Conservation (phyloP, 2,329 filamentous ascomycete species). For the Elsinoe batatas region DNA sequence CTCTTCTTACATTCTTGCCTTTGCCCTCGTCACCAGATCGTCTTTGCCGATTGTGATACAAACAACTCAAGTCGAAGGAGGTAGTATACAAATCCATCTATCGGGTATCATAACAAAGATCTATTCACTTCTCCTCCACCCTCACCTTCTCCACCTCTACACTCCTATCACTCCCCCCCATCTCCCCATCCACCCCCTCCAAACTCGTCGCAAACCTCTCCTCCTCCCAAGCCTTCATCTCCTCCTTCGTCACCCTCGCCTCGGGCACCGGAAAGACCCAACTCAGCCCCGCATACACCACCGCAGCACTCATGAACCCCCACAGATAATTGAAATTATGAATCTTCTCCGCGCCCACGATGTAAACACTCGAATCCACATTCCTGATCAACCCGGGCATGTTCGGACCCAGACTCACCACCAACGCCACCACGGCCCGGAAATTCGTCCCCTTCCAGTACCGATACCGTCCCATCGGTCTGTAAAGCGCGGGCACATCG, state of each 20-base stretch:
- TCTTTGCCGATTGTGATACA: too few species aligned
- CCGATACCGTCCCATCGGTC: conserved; percentile 39
- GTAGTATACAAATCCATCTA: neutral
- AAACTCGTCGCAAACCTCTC: neutral
- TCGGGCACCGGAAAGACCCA: neutral
- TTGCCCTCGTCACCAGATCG: too few species aligned
- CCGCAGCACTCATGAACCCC: conserved; percentile 46
- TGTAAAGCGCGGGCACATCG: conserved; percentile 38
- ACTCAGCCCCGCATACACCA: conserved; percentile 44
- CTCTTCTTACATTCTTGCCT: too few species aligned
- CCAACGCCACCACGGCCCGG: conserved; percentile 48
- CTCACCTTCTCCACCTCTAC: neutral
- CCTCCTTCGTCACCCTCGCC: neutral
- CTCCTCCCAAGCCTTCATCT: neutral
- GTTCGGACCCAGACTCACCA: conserved; percentile 48
- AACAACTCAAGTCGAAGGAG: too few species aligned
- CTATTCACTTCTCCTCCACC: neutral
- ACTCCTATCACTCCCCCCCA: neutral
- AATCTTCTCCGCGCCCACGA: conserved; percentile 15
- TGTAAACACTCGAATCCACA: conserved; percentile 12
- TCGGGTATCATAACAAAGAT: neutral
- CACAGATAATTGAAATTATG: conserved; percentile 53
- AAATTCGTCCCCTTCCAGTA: conserved; percentile 49
- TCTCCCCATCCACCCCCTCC: neutral
- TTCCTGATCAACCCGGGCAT: conserved; percentile 38